phyloP scores from a whole-genome alignment of 2,329 filamentous ascomycete species.

The Kalmusia sp. region DNA sequence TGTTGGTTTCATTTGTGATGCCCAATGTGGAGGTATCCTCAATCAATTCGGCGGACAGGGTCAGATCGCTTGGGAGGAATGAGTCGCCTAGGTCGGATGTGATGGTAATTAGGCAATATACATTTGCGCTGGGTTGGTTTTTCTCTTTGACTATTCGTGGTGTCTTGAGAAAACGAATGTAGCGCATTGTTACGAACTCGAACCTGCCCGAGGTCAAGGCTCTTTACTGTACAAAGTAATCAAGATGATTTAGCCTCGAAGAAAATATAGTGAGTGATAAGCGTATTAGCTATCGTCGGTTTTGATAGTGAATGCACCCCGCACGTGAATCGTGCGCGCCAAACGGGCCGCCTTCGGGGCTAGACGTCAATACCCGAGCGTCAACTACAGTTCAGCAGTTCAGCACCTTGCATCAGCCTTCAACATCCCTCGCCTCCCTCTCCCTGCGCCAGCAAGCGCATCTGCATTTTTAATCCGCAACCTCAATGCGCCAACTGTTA shows the following conservation, averaged over 20 bases:
- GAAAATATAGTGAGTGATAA: neutral
- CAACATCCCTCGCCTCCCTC: slow-evolving; percentile 7
- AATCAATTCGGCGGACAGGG: slow-evolving; percentile 51
- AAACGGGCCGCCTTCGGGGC: too few species aligned
- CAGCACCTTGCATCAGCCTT: slow-evolving; percentile 11
- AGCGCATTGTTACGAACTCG: slow-evolving; percentile 59
- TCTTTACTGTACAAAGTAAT: too few species aligned
- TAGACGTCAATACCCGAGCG: slow-evolving; percentile 5
- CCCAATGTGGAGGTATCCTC: slow-evolving; percentile 39
- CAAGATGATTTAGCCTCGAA: too few species aligned
- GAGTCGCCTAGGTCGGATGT: slow-evolving; percentile 74
- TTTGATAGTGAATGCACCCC: slow-evolving; percentile 11
- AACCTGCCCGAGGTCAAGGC: too few species aligned
- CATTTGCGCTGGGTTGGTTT: slow-evolving; percentile 17
- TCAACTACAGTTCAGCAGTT: neutral
- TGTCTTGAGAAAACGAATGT: slow-evolving; percentile 72
- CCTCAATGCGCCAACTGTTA: slow-evolving; percentile 34
- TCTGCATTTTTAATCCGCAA: slow-evolving; percentile 7
- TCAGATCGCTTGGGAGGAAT: slow-evolving; percentile 61
- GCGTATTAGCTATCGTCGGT: neutral
- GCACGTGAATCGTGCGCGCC: slow-evolving; percentile 12
- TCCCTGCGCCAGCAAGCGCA: slow-evolving; percentile 6
- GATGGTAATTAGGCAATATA: slow-evolving; percentile 62
- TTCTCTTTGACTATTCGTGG: slow-evolving; percentile 57
- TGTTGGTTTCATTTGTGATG: too few species aligned